Conservation (phyloP, 768 basidiomycete species). For the Phylloporus arenicola region DNA sequence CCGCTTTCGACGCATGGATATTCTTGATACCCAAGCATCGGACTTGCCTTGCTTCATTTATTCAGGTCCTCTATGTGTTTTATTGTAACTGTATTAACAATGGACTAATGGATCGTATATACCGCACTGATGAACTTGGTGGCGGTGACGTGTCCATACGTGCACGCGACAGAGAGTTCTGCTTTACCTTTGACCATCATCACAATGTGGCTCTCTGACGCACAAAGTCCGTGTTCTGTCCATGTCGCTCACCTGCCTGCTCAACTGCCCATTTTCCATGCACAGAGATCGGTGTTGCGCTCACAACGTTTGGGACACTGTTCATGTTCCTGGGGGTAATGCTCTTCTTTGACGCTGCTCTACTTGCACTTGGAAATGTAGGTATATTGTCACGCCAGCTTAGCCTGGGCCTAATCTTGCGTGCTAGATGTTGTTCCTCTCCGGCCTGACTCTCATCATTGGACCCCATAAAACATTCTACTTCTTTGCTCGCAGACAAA, state of each 20-base stretch:
- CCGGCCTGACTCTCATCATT: slow-evolving; percentile 93
- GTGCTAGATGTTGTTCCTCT: slow-evolving; percentile 78
- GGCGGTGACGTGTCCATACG: slow-evolving; percentile 22
- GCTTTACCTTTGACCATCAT: background rate
- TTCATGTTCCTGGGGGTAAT: slow-evolving; percentile 97
- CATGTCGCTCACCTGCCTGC: background rate
- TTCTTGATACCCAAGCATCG: slow-evolving; percentile 21
- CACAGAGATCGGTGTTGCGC: slow-evolving; percentile 91
- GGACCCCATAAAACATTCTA: slow-evolving; percentile 96
- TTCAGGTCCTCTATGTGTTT: slow-evolving; percentile 22
- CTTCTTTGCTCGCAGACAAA: slow-evolving; percentile 95
- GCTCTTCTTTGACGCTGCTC: slow-evolving; percentile 93
- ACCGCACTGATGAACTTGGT: background rate
- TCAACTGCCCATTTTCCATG: slow-evolving; percentile 1
- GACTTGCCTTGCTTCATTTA: slow-evolving; percentile 19
- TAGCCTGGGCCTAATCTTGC: background rate
- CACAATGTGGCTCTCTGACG: slow-evolving; percentile 50
- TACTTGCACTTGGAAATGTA: slow-evolving; percentile 97
- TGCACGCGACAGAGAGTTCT: background rate
- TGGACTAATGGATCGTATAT: slow-evolving; percentile 10
- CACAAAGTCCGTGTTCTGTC: slow-evolving; percentile 35
- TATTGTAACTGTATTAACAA: slow-evolving; percentile 21
- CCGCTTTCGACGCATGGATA: background rate
- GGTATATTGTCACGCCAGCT: slow-evolving; percentile 19
- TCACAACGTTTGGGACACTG: slow-evolving; percentile 89